Base-by-base conservation (phyloP, 805 yeast species). In the Kuraishia hungarica region DNA sequence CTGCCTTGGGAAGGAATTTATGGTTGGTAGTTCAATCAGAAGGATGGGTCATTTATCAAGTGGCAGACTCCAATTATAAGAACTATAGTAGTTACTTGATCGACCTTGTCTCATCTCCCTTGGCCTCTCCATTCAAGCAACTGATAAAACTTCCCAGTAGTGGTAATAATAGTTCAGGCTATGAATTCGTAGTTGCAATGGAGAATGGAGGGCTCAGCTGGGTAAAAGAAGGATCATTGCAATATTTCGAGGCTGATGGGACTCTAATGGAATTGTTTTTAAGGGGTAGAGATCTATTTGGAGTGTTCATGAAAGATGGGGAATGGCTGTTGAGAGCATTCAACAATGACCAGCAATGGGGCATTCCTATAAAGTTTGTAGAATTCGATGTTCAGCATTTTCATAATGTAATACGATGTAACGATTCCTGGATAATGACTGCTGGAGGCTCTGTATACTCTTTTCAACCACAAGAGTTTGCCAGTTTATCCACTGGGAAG, bases 1-100 rank as follows among this genome's bases (percentile, higher is more conserved):
- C 52, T 26, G 19, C 39, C 7, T 48, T 62, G 1, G 53, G 56
- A 11, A 20, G 24, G 2, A 52, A 56, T 23, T 26, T 57, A 21
- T 66, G 68, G 64, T 53, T 62, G 0, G 54, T 66, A 1, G 43
- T 62, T 13, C 72, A 68, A 48, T 68, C 67, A 39, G 28, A 29
- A n/a, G 72, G 72, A 15, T 68, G 70, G 70, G 54, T 59, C 1
- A 55, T 67, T 2, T 67, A 67, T 56, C 58, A 65, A 23, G 50
- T 56, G 17, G 48, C 8, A 13, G 51, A 50, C 1, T 55, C 53
- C 4, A 51, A 53, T 24, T 47, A 35, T 15, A 35, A 35, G 43
- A 35, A 35, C 17, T 35, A 35, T 15, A 35, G 43, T 35, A 35
- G 43, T 35, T 35, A 35, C 17, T 17, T 64, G 7, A 54, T 54